Percentiles rank a stretch among this genome's conserved stretches.
phyloP scores from a whole-genome alignment of 768 basidiomycete species.

The Mycena pura region DNA sequence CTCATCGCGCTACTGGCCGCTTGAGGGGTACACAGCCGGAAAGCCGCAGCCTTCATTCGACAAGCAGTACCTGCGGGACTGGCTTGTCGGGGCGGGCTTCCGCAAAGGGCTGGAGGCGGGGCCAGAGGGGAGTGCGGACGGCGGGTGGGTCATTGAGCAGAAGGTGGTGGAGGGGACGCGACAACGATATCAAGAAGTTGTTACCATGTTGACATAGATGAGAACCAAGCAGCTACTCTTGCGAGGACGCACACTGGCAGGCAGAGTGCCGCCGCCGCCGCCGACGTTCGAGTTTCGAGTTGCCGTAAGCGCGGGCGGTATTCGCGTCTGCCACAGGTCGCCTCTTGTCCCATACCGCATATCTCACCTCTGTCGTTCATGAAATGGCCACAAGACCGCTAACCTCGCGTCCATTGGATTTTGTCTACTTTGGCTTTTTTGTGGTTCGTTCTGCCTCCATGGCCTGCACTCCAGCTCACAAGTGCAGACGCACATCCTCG shows the following conservation, averaged over 20 bases:
- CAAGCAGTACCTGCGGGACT: slow-evolving; percentile 95
- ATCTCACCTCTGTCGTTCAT: no score
- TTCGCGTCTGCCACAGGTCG: no score
- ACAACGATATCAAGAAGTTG: slow-evolving; percentile 80
- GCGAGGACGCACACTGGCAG: no score
- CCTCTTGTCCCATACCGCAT: no score
- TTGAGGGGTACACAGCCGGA: slow-evolving; percentile 74
- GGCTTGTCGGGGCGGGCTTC: slow-evolving; percentile 79
- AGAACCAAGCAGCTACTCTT: no score
- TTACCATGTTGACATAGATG: slow-evolving; percentile 59
- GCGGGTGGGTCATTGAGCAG: slow-evolving; percentile 82
- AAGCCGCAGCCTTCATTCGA: slow-evolving; percentile 89
- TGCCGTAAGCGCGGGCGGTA: no score
- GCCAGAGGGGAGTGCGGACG: slow-evolving; percentile 57
- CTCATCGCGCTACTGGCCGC: slow-evolving; percentile 96
- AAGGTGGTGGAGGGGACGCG: slow-evolving; percentile 80
- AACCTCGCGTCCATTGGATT: slow-evolving; percentile 63
- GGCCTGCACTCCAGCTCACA: not conserved
- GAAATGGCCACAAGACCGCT: slow-evolving; percentile 42
- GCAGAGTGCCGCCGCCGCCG: no score
- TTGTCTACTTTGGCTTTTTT: slow-evolving; percentile 77
- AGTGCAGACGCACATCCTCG: slow-evolving; percentile 69
- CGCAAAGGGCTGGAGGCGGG: slow-evolving; percentile 81
- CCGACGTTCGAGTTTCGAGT: no score
- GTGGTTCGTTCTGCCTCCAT: slow-evolving; percentile 47